These are phyloP conservation scores for Beauveria australis DNA, from an alignment of 2,329 filamentous ascomycete genomes.

Conservation along the genomic window DNA sequence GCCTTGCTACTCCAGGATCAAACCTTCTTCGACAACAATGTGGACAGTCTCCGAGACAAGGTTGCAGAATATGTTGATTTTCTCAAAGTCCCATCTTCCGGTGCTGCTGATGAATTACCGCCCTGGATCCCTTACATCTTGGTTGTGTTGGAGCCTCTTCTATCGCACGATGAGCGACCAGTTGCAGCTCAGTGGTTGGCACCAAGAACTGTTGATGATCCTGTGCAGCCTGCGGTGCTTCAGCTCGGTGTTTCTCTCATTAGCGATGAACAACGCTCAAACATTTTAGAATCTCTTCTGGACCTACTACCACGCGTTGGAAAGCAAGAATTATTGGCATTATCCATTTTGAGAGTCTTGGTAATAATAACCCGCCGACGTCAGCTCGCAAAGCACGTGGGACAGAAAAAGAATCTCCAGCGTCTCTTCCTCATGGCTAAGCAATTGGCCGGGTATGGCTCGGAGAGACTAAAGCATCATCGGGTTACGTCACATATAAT, in stretches of 20 bases:
- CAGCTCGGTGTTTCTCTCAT: slow-evolving; percentile 49
- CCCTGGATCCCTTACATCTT: slow-evolving; percentile 90
- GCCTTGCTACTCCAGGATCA: slow-evolving; percentile 80
- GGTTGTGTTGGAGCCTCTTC: slow-evolving; percentile 78
- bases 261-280: slow-evolving; percentile 56
- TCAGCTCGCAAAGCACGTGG: slow-evolving; percentile 64
- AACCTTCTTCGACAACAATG: slow-evolving; percentile 68
- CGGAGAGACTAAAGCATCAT: slow-evolving; percentile 57
- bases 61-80: slow-evolving; percentile 71
- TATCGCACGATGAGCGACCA: slow-evolving; percentile 84
- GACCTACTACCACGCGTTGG: slow-evolving; percentile 78
- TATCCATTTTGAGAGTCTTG: slow-evolving; percentile 74
- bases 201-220: slow-evolving; percentile 42
- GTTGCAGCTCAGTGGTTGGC: slow-evolving; percentile 62
- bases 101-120: slow-evolving; percentile 68
- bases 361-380: slow-evolving; percentile 81
- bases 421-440: slow-evolving; percentile 92
- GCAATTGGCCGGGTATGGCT: slow-evolving; percentile 73
- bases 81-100: slow-evolving; percentile 60
- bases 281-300: slow-evolving; percentile 69
- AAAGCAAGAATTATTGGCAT: slow-evolving; percentile 76
- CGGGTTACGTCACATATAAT: slow-evolving; percentile 58
- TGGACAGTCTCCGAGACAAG: slow-evolving; percentile 67
- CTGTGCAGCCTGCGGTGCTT: slow-evolving; percentile 46
- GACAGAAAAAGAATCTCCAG: slow-evolving; percentile 83